Percentiles rank a stretch among this genome's conserved stretches.
Conservation (phyloP, 257 asterid species). For the Nicotiana tomentosiformis region DNA sequence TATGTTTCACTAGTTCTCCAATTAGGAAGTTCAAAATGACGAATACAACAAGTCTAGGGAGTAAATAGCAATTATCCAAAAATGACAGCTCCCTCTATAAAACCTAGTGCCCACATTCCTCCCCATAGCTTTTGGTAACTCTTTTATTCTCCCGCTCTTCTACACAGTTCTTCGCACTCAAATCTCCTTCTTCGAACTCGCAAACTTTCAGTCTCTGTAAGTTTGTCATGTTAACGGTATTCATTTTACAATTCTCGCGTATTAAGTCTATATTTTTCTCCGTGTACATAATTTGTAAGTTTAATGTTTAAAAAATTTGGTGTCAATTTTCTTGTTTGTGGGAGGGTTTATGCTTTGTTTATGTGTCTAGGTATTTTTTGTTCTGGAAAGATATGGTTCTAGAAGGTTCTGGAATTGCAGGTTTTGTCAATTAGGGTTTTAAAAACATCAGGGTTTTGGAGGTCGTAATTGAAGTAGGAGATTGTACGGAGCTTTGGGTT, state of each 20-base stretch:
- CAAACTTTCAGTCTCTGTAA: neutral
- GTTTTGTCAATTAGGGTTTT: neutral
- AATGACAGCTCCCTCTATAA: neutral
- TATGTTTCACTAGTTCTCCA: too few species aligned
- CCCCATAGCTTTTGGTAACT: neutral
- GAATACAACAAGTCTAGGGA: neutral
- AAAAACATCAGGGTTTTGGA: neutral
- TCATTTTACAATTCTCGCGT: neutral
- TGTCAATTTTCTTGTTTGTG: neutral
- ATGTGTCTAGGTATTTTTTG: neutral
- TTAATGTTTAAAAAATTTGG: neutral
- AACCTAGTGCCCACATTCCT: neutral
- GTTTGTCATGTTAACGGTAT: neutral
- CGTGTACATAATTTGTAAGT: neutral
- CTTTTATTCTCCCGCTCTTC: conserved; percentile 2
- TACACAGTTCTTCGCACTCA: neutral
- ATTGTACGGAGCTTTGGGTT: neutral
- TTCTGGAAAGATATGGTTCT: neutral
- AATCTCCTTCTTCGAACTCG: neutral
- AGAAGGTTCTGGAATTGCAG: neutral
- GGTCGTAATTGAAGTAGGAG: too few species aligned
- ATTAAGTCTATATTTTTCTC: neutral
- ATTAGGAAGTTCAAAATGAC: neutral
- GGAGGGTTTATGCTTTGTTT: neutral
- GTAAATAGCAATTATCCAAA: neutral